Base-by-base conservation (phyloP, 73 alveolate species). In the Stentor roeselii region DNA sequence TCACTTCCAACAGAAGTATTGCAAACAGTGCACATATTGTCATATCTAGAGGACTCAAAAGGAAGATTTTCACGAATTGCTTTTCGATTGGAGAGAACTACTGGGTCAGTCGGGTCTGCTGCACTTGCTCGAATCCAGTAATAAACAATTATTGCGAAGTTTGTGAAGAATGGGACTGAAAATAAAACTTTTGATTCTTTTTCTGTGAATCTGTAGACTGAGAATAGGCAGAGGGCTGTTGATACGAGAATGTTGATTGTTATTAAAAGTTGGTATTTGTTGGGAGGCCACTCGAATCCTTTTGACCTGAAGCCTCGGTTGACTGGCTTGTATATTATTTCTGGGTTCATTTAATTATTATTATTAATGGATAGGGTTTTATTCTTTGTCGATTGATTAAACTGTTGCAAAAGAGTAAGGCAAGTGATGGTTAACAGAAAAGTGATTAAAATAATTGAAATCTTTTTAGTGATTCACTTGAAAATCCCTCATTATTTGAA, bases 61-160 rank as follows among this genome's bases (percentile, higher is more conserved):
- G 84, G 84, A 78, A 11, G 3, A 30, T 30, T 76, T 31, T 36
- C 76, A 30, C 3, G 6, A 3, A 4, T n/a, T 4, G 84, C 84
- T 3, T 3, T 4, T 30, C 78, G 15, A 3, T 76, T 36, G 3
- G 11, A 15, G n/a, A 36, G 34, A 39, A 76, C 76, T 27, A 39
- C 76, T 11, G 84, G 84, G 84, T 76, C 84, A 6, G 84, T 36
- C 14, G 84, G 84, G 34, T 76, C 84, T 11, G 78, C 84, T 6
- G 14, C 6, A 21, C 59, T 76, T 60, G 78, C 67, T 50, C 21
- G 6, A 50, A 50, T 21, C 67, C 67, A 50, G 21, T 50, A 50
- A 50, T 50, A 50, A 50, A 50, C 21, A 21, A 50, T 21, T 11
- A 50, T 11, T 11, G 21, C 30, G 30, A 50, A 50, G 21, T 6